Evolutionary conservation across 2,329 filamentous ascomycete species (phyloP).

Genomic region (Fusarium verticillioides): DNA sequence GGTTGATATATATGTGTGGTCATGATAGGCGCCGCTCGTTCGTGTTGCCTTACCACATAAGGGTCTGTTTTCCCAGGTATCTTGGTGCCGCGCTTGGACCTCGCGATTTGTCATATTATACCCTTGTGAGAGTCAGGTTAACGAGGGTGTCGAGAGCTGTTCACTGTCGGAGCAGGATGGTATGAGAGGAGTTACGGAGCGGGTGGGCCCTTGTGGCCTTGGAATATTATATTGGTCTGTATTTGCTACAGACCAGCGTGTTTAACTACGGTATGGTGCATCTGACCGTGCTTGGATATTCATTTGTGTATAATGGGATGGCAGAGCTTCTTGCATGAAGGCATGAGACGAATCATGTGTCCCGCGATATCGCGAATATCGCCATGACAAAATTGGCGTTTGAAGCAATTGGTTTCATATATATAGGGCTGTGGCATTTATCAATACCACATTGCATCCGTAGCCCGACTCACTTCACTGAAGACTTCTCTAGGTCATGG

Average conservation of each 20-base stretch:
- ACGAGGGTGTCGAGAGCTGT: background rate
- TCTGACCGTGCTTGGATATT: conserved; percentile 15
- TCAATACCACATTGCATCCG: conserved; percentile 9
- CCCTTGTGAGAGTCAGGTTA: background rate
- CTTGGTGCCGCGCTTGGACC: background rate
- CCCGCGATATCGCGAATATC: conserved; percentile 16
- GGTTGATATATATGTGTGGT: background rate
- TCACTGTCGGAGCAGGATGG: background rate
- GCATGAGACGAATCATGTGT: conserved; percentile 24
- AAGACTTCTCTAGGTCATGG: background rate
- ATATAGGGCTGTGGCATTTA: conserved; percentile 19
- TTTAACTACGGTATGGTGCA: conserved; percentile 18
- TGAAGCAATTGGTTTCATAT: background rate
- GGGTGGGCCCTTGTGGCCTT: background rate
- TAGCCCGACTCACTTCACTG: background rate
- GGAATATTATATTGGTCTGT: background rate
- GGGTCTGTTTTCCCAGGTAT: background rate
- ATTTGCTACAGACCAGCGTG: conserved; percentile 4
- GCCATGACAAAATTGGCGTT: conserved; percentile 31
- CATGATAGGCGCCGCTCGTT: background rate
- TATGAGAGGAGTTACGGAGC: background rate
- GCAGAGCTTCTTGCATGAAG: conserved; percentile 29
- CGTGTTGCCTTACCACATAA: background rate
- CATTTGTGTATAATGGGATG: conserved; percentile 19
- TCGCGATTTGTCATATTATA: background rate